A percentile compares a stretch with the other conserved stretches of the same genome.
Conservation (phyloP, 1,284 basidiomycete species). For the Meira nashicola region DNA sequence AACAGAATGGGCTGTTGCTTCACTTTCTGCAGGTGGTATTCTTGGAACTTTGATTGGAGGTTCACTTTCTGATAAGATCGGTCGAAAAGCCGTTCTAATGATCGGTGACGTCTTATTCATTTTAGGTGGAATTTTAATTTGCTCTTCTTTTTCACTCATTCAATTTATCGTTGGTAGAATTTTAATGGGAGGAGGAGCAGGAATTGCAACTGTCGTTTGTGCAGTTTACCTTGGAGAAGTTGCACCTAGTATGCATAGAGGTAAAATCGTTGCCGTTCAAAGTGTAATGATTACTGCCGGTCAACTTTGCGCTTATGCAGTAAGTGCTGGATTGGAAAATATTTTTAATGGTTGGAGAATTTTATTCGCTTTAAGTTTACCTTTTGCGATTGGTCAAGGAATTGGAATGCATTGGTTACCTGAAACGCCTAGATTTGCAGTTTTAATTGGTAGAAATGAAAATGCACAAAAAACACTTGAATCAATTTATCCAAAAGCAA, state of each 20-base stretch:
- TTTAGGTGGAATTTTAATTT: slow-evolving; percentile 53
- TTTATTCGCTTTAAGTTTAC: slow-evolving; percentile 54
- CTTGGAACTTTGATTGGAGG: slow-evolving; percentile 50
- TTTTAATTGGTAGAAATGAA: slow-evolving; percentile 41
- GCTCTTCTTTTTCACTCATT: slow-evolving; percentile 46
- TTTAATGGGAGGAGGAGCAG: slow-evolving; percentile 54
- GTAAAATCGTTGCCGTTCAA: slow-evolving; percentile 54
- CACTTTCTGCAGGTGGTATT: slow-evolving; percentile 33
- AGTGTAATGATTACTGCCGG: slow-evolving; percentile 53
- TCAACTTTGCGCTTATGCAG: slow-evolving; percentile 53
- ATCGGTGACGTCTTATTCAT: slow-evolving; percentile 42
- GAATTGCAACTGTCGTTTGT: slow-evolving; percentile 50
- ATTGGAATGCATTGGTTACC: slow-evolving; percentile 50
- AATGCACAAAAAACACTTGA: slow-evolving; percentile 43
- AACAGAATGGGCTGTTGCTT: slow-evolving; percentile 1
- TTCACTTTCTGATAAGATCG: slow-evolving; percentile 49
- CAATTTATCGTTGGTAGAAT: slow-evolving; percentile 54
- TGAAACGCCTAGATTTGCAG: slow-evolving; percentile 53
- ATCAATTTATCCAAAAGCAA: slow-evolving; percentile 41
- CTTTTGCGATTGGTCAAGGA: slow-evolving; percentile 50
- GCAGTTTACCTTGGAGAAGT: slow-evolving; percentile 55
- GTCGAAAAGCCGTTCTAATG: slow-evolving; percentile 52
- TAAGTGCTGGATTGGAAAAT: slow-evolving; percentile 37
- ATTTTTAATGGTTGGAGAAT: slow-evolving; percentile 53
- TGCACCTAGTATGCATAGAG: slow-evolving; percentile 53